phyloP scores from a whole-genome alignment of 495 filamentous ascomycete species.

The Hyaloscypha hepaticicola region DNA sequence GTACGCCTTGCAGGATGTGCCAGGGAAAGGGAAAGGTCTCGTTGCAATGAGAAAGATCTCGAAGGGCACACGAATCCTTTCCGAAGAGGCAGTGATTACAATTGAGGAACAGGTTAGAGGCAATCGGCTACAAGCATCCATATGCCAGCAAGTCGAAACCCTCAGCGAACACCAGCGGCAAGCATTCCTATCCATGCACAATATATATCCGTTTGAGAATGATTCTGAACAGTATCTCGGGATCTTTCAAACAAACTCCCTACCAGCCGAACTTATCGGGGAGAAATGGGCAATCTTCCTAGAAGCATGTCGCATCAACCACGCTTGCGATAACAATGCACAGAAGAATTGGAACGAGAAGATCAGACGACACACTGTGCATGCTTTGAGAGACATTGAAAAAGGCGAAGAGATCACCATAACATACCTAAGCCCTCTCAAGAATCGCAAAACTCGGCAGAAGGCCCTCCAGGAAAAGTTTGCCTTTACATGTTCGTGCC shows the following conservation, averaged over 20 bases:
- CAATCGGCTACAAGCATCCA: slow-evolving; percentile 5
- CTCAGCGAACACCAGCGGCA: slow-evolving; percentile 26
- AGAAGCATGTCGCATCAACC: slow-evolving; percentile 40
- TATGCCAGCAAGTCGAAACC: slow-evolving; percentile 27
- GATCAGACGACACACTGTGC: slow-evolving; percentile 35
- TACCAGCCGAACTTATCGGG: slow-evolving; percentile 28
- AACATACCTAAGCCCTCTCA: slow-evolving; percentile 31
- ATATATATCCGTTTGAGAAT: slow-evolving; percentile 9
- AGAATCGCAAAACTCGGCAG: slow-evolving; percentile 24
- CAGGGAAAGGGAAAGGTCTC: slow-evolving; percentile 38
- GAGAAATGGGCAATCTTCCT: slow-evolving; percentile 32
- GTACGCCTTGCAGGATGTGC: slow-evolving; percentile 24
- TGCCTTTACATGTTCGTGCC: slow-evolving; percentile 38
- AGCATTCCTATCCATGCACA: slow-evolving; percentile 34
- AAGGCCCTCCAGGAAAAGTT: slow-evolving; percentile 31
- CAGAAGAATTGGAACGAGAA: slow-evolving; percentile 38
- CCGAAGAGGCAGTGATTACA: slow-evolving; percentile 18
- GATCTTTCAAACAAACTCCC: slow-evolving; percentile 36
- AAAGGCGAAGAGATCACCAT: slow-evolving; percentile 41
- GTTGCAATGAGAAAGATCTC: slow-evolving; percentile 34
- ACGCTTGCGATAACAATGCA: slow-evolving; percentile 39
- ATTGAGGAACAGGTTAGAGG: background rate
- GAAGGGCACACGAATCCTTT: slow-evolving; percentile 37
- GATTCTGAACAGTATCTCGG: slow-evolving; percentile 27
- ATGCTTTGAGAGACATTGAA: slow-evolving; percentile 36